phyloP scores from a whole-genome alignment of 306 rosid genomes.

The Castanea crenata region DNA sequence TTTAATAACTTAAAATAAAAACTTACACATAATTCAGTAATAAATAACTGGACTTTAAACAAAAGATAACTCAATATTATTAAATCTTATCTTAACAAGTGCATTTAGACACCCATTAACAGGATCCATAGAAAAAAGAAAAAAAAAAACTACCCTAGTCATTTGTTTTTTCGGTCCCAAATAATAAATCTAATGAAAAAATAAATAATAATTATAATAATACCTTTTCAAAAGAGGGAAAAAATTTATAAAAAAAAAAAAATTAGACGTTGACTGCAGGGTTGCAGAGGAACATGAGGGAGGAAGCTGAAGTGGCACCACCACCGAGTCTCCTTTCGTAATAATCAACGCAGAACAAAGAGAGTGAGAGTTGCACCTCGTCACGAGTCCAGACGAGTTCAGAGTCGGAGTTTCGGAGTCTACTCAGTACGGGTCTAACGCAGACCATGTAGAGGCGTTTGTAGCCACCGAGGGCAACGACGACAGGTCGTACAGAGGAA shows the following conservation, averaged over 20 bases:
- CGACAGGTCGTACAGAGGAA: constrained; percentile 45
- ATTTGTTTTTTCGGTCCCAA: too few relatives aligned
- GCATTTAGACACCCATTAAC: too few relatives aligned
- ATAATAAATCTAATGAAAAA: background rate
- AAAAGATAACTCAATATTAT: too few relatives aligned
- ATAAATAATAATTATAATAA: background rate
- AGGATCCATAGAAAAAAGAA: too few relatives aligned
- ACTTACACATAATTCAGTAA: background rate
- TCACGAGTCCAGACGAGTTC: constrained; percentile 66
- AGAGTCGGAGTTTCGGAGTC: constrained; percentile 63
- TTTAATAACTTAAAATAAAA: background rate
- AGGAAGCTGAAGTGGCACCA: constrained; percentile 44
- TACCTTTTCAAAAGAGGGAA: background rate
- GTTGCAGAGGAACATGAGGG: constrained; percentile 60
- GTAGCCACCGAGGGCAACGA: constrained; percentile 89
- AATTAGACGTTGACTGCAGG: constrained; percentile 42
- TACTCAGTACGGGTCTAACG: constrained; percentile 74
- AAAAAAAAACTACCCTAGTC: too few relatives aligned
- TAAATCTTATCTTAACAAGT: too few relatives aligned
- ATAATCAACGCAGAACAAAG: constrained; percentile 72
- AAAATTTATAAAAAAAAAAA: too few relatives aligned
- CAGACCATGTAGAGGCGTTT: constrained; percentile 80
- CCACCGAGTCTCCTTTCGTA: constrained; percentile 49
- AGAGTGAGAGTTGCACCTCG: constrained; percentile 82
- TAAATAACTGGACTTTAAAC: background rate